A percentile compares a stretch with the other conserved stretches of the same genome.
These are phyloP conservation scores for Rhizophora mangle DNA, from an alignment of 345 rosid species.

Conservation along the genomic window DNA sequence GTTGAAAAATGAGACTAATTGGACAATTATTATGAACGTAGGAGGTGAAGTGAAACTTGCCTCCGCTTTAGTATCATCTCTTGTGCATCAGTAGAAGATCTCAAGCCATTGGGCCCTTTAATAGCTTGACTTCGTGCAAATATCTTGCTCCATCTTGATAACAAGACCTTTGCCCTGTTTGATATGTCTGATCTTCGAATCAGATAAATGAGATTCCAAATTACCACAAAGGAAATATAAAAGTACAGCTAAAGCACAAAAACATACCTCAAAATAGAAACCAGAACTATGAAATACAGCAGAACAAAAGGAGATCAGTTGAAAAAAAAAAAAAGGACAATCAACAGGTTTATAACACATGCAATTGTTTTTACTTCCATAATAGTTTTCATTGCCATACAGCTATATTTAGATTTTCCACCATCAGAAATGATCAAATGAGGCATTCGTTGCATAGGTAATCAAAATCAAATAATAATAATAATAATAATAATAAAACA, in stretches of 20 bases:
- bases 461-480: not conserved
- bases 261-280: not conserved
- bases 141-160: constrained; percentile 89
- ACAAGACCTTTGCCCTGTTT: constrained; percentile 90
- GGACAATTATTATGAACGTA: constrained; percentile 9
- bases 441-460: not conserved
- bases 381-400: not conserved
- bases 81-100: constrained; percentile 49
- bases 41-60: constrained; percentile 41
- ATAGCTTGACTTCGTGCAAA: constrained; percentile 68
- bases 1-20: constrained; percentile 25
- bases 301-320: not conserved
- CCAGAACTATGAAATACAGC: not conserved
- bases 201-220: constrained; percentile 75
- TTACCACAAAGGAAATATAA: constrained; percentile 17
- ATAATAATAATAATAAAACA: not conserved
- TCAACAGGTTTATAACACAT: not conserved
- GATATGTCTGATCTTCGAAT: constrained; percentile 99
- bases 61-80: constrained; percentile 77
- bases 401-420: not conserved
- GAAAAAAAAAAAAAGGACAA: not conserved
- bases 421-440: not conserved
- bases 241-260: constrained; percentile 10
- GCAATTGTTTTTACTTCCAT: not conserved
- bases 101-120: constrained; percentile 67